These are phyloP conservation scores for Durio zibethinus DNA, from an alignment of 345 rosid species.

Conservation along the genomic window DNA sequence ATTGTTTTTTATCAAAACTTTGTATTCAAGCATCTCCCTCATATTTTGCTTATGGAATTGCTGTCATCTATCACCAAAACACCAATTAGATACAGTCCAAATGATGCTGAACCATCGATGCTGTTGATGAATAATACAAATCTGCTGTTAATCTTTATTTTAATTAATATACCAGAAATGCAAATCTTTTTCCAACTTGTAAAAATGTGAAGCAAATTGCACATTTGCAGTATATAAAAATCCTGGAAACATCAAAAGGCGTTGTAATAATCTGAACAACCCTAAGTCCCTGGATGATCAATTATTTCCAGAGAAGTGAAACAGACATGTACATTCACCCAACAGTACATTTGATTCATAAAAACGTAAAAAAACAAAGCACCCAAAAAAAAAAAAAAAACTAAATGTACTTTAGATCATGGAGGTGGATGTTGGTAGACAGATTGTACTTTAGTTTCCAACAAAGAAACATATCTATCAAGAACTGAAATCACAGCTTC, in stretches of 20 bases:
- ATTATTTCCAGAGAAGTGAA: not conserved
- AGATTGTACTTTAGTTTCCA: constrained; percentile 65
- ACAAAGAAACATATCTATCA: constrained; percentile 61
- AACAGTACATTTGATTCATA: not conserved
- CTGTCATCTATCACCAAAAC: too few species aligned
- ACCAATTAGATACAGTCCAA: too few species aligned
- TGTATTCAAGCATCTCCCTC: too few species aligned
- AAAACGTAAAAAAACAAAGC: not conserved
- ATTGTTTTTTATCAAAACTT: too few species aligned
- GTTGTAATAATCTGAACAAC: not conserved
- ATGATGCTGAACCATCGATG: too few species aligned
- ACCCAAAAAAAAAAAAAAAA: not conserved
- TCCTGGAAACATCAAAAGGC: not conserved
- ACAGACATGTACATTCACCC: not conserved
- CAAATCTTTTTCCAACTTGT: too few species aligned
- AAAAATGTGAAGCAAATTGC: too few species aligned
- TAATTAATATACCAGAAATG: too few species aligned
- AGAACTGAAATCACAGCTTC: constrained; percentile 79
- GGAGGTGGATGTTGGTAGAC: constrained; percentile 31
- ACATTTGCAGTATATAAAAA: too few species aligned
- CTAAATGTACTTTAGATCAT: not conserved
- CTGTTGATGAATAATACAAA: not conserved
- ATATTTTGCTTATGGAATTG: too few species aligned
- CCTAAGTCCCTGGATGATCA: not conserved
- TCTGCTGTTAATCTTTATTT: not conserved